phyloP scores from a whole-genome alignment of 352 stramenopile species.

The Globisporangium viniferum region DNA sequence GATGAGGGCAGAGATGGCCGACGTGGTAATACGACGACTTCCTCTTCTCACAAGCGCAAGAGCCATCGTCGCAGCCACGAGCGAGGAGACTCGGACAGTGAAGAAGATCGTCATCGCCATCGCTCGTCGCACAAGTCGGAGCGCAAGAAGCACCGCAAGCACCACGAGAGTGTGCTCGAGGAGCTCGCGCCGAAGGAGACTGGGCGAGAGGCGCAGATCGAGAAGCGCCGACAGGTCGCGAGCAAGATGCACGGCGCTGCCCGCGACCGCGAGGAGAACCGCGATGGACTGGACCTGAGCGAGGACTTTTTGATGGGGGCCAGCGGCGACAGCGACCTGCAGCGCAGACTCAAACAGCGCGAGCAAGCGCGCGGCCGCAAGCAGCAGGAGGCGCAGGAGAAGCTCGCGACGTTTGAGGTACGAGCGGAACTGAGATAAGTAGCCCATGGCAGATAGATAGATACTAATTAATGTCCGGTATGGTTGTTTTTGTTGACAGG shows the following conservation, averaged over 20 bases:
- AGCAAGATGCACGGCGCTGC: conserved; percentile 57
- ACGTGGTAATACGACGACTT: neutral
- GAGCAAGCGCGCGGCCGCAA: conserved; percentile 33
- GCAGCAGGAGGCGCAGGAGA: conserved; percentile 38
- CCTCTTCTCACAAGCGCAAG: neutral
- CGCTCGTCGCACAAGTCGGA: conserved; percentile 25
- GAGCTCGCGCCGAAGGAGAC: conserved; percentile 63
- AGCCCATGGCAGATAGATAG: too few species aligned
- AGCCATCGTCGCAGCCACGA: neutral
- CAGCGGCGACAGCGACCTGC: conserved; percentile 23
- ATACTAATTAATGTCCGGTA: too few species aligned
- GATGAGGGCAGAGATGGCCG: neutral
- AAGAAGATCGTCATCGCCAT: conserved; percentile 15
- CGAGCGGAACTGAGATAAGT: neutral
- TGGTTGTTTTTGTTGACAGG: conserved; percentile 22
- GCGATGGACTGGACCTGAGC: conserved; percentile 64
- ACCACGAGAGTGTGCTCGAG: conserved; percentile 48
- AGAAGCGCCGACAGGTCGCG: conserved; percentile 46
- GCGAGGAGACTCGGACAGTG: conserved; percentile 19
- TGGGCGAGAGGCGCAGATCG: conserved; percentile 56
- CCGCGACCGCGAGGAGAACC: conserved; percentile 52
- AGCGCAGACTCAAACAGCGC: conserved; percentile 38
- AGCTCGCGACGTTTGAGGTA: conserved; percentile 38
- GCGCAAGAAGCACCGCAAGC: conserved; percentile 33
- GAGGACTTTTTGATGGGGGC: conserved; percentile 65